Conservation (phyloP, 2,329 filamentous ascomycete genomes). For the Trichoderma oligosporum region DNA sequence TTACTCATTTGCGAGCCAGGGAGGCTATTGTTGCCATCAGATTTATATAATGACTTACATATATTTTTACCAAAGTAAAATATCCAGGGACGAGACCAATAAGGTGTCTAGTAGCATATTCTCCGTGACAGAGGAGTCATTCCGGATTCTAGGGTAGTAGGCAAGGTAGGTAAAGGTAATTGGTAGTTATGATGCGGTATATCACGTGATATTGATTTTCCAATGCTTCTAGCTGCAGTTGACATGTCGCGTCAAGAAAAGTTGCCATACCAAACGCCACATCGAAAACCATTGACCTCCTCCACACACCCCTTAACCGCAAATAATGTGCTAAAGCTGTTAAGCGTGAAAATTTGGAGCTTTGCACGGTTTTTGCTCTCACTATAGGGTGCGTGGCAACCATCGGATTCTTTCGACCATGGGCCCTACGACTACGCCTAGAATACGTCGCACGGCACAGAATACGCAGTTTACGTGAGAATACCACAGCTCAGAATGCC, state of each 20-base stretch:
- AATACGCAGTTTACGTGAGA: slow-evolving; percentile 49
- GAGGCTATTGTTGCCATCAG: no score
- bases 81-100: no score
- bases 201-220: slow-evolving; percentile 16
- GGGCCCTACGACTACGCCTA: slow-evolving; percentile 35
- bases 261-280: slow-evolving; percentile 7
- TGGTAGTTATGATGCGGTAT: background rate
- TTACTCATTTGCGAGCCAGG: no score
- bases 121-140: no score
- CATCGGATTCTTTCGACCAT: slow-evolving; percentile 26
- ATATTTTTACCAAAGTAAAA: no score
- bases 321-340: background rate
- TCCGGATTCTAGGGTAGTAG: background rate
- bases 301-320: background rate
- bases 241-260: slow-evolving; percentile 18
- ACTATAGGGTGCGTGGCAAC: slow-evolving; percentile 18
- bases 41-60: no score
- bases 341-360: background rate
- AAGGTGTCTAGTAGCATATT: no score
- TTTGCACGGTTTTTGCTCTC: background rate
- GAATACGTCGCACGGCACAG: slow-evolving; percentile 46
- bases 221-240: slow-evolving; percentile 12
- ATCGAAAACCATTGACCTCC: background rate
- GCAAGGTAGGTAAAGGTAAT: no score
- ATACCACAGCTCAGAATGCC: background rate